Evolutionary conservation across 495 filamentous ascomycete species (phyloP).

Genomic region (Aspergillus bertholletiae): DNA sequence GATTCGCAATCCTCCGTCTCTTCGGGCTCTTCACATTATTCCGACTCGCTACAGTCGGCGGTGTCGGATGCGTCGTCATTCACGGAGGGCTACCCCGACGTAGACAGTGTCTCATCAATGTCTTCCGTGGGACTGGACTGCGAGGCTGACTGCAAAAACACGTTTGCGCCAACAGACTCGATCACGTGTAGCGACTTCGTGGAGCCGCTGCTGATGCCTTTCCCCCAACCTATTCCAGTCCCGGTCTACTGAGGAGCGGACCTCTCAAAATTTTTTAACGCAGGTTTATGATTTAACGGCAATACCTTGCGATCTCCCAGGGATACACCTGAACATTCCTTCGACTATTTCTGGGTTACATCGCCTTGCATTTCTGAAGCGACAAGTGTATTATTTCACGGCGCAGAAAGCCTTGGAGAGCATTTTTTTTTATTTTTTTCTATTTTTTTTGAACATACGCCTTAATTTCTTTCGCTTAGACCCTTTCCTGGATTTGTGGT

Average conservation of each 20-base stretch:
- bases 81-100: conserved; percentile 41
- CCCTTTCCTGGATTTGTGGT: conserved; percentile 10
- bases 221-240: conserved; percentile 22
- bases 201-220: conserved; percentile 21
- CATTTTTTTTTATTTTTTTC: conserved; percentile 10
- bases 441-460: conserved; percentile 21
- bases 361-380: conserved; percentile 10
- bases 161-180: conserved; percentile 26
- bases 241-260: conserved; percentile 20
- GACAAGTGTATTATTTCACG: conserved; percentile 14
- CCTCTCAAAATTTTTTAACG: conserved; percentile 13
- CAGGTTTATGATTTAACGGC: conserved; percentile 26
- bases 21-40: conserved; percentile 40
- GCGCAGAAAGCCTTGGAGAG: conserved; percentile 10
- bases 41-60: conserved; percentile 39
- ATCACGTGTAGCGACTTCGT: conserved; percentile 18
- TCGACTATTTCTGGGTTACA: conserved; percentile 6
- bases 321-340: not conserved
- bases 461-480: conserved; percentile 9
- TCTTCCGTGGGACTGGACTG: conserved; percentile 34
- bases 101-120: conserved; percentile 34
- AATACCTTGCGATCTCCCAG: conserved; percentile 7
- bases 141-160: conserved; percentile 32
- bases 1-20: conserved; percentile 38
- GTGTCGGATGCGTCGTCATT: conserved; percentile 40